Conservation (phyloP, 176 grass and related monocot species). For the Guadua angustifolia region DNA sequence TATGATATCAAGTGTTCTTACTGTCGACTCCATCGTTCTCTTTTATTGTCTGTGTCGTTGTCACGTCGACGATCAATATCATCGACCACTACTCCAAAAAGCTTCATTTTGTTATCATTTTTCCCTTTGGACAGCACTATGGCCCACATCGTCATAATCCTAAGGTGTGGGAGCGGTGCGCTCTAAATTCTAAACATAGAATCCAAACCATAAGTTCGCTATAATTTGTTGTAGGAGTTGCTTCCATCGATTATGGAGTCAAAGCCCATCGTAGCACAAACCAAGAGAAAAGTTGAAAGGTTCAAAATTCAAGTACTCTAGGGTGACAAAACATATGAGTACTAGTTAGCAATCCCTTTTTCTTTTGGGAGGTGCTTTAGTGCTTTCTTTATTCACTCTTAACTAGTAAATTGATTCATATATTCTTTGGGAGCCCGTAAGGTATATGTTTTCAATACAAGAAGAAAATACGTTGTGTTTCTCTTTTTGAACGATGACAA, state of each 20-base stretch:
- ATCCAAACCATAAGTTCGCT: neutral
- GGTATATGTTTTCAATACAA: neutral
- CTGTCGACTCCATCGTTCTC: accelerated
- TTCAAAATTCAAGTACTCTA: neutral
- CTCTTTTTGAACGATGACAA: neutral
- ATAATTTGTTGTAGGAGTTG: neutral
- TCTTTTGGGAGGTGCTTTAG: neutral
- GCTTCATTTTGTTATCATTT: neutral
- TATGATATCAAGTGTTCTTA: no score
- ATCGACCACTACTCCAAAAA: neutral
- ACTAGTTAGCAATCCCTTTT: neutral
- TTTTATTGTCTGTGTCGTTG: neutral
- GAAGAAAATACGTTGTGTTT: neutral
- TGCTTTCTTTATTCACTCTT: neutral
- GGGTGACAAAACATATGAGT: neutral
- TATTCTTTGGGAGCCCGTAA: neutral
- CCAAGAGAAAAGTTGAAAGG: neutral
- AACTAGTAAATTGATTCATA: neutral
- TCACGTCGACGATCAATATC: accelerated
- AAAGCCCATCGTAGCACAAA: neutral
- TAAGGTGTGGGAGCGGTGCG: neutral
- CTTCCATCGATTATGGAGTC: neutral
- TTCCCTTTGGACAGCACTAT: accelerated
- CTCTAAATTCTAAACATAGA: neutral
- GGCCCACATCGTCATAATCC: accelerated